A percentile compares a stretch with the other conserved stretches of the same genome.
These are phyloP conservation scores for Verticillium nubilum DNA, from an alignment of 2,329 filamentous ascomycete species.

Conservation along the genomic window DNA sequence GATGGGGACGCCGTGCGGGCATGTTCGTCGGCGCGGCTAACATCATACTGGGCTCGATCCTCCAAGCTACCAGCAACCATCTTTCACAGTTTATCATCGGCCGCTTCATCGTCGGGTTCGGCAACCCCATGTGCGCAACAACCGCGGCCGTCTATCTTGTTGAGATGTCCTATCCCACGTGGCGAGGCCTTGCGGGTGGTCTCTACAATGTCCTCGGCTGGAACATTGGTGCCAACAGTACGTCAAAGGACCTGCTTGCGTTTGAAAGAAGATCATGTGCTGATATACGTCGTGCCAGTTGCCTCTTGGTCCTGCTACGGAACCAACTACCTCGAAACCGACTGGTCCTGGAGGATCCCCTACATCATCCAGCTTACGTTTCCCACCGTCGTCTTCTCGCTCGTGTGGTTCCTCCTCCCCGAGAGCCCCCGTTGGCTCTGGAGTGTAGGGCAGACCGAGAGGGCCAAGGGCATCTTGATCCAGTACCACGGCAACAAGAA, in stretches of 20 bases:
- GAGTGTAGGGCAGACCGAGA: conserved; percentile 23
- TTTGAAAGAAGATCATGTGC: background rate
- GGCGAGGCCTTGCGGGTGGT: conserved; percentile 13
- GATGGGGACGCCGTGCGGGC: conserved; percentile 12
- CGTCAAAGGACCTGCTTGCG: background rate
- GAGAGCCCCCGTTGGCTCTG: conserved; percentile 40
- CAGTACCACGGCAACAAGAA: conserved; percentile 39
- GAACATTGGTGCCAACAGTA: conserved; percentile 14
- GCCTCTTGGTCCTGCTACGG: conserved; percentile 39
- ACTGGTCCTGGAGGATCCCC: conserved; percentile 44
- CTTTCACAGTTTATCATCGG: conserved; percentile 14
- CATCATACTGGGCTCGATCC: conserved; percentile 12
- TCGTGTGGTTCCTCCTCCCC: conserved; percentile 38
- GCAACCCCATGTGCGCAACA: conserved; percentile 11
- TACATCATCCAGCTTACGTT: conserved; percentile 37
- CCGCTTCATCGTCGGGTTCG: conserved; percentile 11
- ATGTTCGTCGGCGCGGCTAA: conserved; percentile 11
- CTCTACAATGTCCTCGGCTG: conserved; percentile 14
- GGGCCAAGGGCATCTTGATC: conserved; percentile 23
- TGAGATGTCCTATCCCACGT: conserved; percentile 14
- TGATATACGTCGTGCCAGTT: conserved; percentile 15
- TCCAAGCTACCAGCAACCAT: conserved; percentile 10
- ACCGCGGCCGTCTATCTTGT: conserved; percentile 13
- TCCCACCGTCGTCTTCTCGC: conserved; percentile 33
- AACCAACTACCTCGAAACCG: conserved; percentile 34